Evolutionary conservation across 306 rosid species (phyloP).

Genomic region (Casuarina equisetifolia): DNA sequence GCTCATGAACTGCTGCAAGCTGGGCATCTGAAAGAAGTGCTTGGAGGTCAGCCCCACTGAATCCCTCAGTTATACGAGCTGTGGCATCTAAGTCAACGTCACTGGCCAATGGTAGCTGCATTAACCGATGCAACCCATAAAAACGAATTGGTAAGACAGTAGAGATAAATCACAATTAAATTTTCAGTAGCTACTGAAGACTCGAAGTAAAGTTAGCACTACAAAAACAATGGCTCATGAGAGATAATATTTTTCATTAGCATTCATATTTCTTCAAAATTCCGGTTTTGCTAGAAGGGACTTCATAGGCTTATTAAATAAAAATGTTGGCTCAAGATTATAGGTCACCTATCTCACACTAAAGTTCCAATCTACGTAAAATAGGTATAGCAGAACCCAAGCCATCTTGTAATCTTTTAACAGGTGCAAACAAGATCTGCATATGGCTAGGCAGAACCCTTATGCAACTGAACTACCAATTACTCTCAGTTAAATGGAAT

Average conservation of each 20-base stretch:
- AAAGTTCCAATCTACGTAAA: neutral
- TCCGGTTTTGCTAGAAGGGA: neutral
- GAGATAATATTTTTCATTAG: neutral
- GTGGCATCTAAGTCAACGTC: conserved; percentile 73
- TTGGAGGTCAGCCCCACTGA: conserved; percentile 97
- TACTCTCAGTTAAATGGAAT: too few species aligned
- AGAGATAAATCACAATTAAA: too few species aligned
- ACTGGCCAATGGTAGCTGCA: conserved; percentile 69
- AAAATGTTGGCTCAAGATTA: neutral
- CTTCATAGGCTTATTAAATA: neutral
- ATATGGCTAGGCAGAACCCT: too few species aligned
- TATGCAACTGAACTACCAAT: too few species aligned
- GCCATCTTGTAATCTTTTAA: neutral
- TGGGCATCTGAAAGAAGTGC: conserved; percentile 95
- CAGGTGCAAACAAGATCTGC: too few species aligned
- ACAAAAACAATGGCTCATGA: neutral
- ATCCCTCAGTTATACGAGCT: conserved; percentile 84
- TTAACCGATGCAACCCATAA: conserved; percentile 1
- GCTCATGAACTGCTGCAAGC: conserved; percentile 92
- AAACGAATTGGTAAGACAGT: neutral
- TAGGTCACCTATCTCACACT: neutral
- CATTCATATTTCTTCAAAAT: neutral
- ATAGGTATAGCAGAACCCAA: neutral
- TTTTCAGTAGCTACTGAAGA: too few species aligned
- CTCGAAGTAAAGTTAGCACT: neutral